Base-by-base conservation (phyloP, 1,139 yeast species). In the Candida frijolesensis region DNA sequence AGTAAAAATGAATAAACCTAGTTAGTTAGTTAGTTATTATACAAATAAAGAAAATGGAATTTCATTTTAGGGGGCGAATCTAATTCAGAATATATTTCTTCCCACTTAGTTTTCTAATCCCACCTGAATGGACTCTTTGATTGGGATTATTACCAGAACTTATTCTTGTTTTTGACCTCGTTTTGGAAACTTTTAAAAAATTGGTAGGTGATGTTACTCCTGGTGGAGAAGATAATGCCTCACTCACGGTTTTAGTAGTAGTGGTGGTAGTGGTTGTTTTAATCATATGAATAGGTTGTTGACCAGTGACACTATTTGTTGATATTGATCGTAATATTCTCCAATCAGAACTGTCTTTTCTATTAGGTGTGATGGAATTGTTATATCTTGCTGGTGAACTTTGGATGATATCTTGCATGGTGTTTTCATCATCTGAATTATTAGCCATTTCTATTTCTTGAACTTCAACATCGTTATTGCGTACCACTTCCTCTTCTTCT, bases 181-280 rank as follows among this genome's bases (percentile, higher is more conserved):
- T 62, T 55, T 72, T 72, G 25, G 75, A 71, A 38, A 71, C 57
- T 54, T 67, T 68, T 46, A 68, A 62, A 18, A 60, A 57, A 34
- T 42, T 45, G 15, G 40, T 47, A 14, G 67, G 60, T 2, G 75
- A 66, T 8, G 72, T 63, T 3, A 3, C 8, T 8, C 68, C 60
- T 5, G 79, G 79, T 3, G 82, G 73, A 5, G 82, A 77, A 10
- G 79, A 72, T 45, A 78, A 65, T 4, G 79, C 70, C 14, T 76
- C 73, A 60, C 79, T 76, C 15, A 71, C 72, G 9, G 82, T 78
- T 35, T 79, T 76, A 2, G 81, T 78, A 1, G 82, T 78, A 0
- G 81, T 75, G 1, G 81, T 75, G 0, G 81, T 75, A 1, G 81
- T 75, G 2, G 78, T 70, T 1, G 81, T 77, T 56, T 74, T 79